These are phyloP conservation scores for Boletus fagicola DNA, from an alignment of 768 basidiomycete species.

Conservation along the genomic window DNA sequence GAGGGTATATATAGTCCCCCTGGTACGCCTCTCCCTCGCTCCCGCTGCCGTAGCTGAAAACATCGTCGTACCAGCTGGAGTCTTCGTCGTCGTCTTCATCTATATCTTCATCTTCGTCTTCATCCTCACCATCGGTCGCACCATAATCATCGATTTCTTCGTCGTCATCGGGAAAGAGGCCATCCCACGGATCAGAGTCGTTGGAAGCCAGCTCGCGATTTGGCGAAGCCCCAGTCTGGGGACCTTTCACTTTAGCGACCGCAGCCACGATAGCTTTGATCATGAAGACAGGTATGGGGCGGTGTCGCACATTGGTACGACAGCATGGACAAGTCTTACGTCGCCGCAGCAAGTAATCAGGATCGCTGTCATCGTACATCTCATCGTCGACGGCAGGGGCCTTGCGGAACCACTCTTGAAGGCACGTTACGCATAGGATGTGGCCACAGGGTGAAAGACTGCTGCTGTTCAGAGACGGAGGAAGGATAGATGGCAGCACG, in stretches of 20 bases:
- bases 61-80: constrained; percentile 31
- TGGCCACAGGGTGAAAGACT: constrained; percentile 78
- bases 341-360: constrained; percentile 51
- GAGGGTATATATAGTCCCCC: constrained; percentile 43
- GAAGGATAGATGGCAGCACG: background rate
- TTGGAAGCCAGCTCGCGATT: constrained; percentile 33
- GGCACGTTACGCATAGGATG: constrained; percentile 67
- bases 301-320: constrained; percentile 51
- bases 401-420: constrained; percentile 76
- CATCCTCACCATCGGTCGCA: constrained; percentile 23
- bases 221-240: constrained; percentile 14
- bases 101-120: constrained; percentile 24
- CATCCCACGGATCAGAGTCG: constrained; percentile 66
- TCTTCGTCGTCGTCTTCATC: constrained; percentile 34
- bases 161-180: constrained; percentile 54
- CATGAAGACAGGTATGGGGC: constrained; percentile 68
- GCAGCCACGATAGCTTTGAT: constrained; percentile 57
- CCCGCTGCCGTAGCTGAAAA: constrained; percentile 36
- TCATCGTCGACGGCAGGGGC: constrained; percentile 52
- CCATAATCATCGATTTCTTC: constrained; percentile 41
- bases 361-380: constrained; percentile 41
- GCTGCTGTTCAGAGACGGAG: constrained; percentile 7
- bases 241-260: constrained; percentile 44
- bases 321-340: constrained; percentile 75
- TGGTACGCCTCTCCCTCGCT: constrained; percentile 38